These are phyloP conservation scores for Fraxinus sp. DNA, from an alignment of 305 asterid genomes.

Conservation along the genomic window DNA sequence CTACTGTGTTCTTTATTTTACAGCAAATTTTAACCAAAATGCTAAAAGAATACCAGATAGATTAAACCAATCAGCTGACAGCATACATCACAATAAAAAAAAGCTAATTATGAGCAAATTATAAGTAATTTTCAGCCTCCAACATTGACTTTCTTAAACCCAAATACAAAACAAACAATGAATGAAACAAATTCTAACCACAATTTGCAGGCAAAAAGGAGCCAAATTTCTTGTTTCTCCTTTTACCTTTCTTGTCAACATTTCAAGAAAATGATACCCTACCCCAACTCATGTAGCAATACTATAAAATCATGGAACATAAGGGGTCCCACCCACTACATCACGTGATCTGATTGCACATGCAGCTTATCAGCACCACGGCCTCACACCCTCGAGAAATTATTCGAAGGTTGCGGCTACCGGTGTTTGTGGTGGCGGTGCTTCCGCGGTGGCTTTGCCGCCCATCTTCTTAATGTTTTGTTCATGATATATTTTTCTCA, in stretches of 20 bases:
- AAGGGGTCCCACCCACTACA: neutral
- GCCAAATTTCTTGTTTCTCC: neutral
- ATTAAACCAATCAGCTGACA: neutral
- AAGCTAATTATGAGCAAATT: neutral
- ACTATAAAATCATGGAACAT: conserved; percentile 12
- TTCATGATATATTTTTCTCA: conserved; percentile 62
- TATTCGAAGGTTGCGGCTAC: conserved; percentile 4
- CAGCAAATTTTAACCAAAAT: neutral
- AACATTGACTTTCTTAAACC: neutral
- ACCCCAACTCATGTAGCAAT: neutral
- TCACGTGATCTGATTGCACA: conserved; percentile 37
- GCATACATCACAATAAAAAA: neutral
- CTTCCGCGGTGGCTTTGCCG: conserved; percentile 10
- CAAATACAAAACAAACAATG: neutral
- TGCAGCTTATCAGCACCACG: conserved; percentile 20
- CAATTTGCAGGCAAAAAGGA: neutral
- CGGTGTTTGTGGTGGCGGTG: conserved; percentile 12
- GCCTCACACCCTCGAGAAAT: neutral
- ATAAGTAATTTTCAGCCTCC: neutral
- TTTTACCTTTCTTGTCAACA: neutral
- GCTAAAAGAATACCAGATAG: neutral
- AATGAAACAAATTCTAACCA: neutral
- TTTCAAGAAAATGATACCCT: neutral
- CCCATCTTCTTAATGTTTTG: conserved; percentile 60
- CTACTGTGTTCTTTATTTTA: too few species aligned